Evolutionary conservation across 2,329 filamentous ascomycete species (phyloP).

Genomic region (Fusarium sp.): DNA sequence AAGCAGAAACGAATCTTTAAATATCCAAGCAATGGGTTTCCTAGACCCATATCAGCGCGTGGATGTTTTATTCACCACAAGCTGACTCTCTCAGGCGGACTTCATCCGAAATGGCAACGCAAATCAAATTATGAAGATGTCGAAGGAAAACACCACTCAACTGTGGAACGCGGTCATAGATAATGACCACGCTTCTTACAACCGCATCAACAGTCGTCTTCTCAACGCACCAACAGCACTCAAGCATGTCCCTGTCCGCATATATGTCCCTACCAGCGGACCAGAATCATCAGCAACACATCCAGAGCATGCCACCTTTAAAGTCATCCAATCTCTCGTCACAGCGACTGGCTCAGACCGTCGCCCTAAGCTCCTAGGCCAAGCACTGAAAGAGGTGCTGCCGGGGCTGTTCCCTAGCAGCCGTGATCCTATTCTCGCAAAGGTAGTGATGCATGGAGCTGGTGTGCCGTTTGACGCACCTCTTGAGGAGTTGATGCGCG

Average conservation of each 20-base stretch:
- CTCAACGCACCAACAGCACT: constrained; percentile 80
- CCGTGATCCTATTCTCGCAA: constrained; percentile 84
- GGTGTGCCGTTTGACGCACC: constrained; percentile 82
- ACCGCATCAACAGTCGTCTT: constrained; percentile 78
- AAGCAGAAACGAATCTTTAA: constrained; percentile 32
- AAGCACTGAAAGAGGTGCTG: constrained; percentile 78
- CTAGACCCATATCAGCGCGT: not conserved
- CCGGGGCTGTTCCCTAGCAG: constrained; percentile 89
- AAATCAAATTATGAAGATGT: constrained; percentile 89
- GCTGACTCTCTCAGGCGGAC: constrained; percentile 68
- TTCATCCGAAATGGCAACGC: constrained; percentile 89
- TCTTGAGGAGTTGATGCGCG: constrained; percentile 83
- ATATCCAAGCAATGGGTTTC: not conserved
- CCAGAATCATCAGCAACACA: constrained; percentile 46
- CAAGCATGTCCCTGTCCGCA: constrained; percentile 84
- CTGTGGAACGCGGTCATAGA: constrained; percentile 85
- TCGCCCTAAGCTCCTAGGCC: constrained; percentile 71
- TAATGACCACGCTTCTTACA: constrained; percentile 79
- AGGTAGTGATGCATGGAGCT: constrained; percentile 86
- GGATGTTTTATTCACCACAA: not conserved
- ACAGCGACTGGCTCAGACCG: constrained; percentile 56
- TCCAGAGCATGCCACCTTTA: constrained; percentile 65
- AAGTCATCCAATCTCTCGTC: constrained; percentile 81
- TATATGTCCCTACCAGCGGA: constrained; percentile 78
- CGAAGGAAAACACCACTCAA: constrained; percentile 82